Percentiles rank a stretch among this genome's conserved stretches.
Evolutionary conservation across 139 green algal genomes (phyloP).

Genomic region (Zygnema cylindricum): DNA sequence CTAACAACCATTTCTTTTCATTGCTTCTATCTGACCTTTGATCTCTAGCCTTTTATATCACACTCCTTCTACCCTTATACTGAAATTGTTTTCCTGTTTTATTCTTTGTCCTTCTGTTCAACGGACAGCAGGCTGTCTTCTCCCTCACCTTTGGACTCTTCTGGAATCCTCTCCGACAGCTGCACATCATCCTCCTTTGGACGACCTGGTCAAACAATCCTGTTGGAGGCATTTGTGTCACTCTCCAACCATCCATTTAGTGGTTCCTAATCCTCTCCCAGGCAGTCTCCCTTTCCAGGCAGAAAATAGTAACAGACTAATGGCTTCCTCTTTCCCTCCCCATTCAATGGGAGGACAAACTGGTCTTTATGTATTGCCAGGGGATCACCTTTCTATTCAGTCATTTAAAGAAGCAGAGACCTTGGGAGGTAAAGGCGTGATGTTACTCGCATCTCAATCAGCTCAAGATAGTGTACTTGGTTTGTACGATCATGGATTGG

Average conservation of each 20-base stretch:
- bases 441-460: conserved; percentile 7
- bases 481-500: conserved; percentile 13
- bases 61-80: neutral
- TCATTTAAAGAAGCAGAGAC: conserved; percentile 11
- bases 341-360: neutral
- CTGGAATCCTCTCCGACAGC: neutral
- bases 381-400: neutral
- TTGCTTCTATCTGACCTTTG: neutral
- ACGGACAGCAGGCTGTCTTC: neutral
- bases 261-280: neutral
- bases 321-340: neutral
- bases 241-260: neutral
- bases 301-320: neutral
- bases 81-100: neutral
- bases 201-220: neutral
- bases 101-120: too few species aligned
- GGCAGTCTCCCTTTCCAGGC: neutral
- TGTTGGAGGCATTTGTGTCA: neutral
- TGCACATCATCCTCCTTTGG: neutral
- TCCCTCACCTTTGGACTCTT: neutral
- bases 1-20: neutral
- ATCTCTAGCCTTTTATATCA: neutral
- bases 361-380: neutral
- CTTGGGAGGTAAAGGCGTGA: neutral
- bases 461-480: neutral